A percentile compares a stretch with the other conserved stretches of the same genome.
These are phyloP conservation scores for Spathaspora gorwiae DNA, from an alignment of 805 yeast species.

Conservation along the genomic window DNA sequence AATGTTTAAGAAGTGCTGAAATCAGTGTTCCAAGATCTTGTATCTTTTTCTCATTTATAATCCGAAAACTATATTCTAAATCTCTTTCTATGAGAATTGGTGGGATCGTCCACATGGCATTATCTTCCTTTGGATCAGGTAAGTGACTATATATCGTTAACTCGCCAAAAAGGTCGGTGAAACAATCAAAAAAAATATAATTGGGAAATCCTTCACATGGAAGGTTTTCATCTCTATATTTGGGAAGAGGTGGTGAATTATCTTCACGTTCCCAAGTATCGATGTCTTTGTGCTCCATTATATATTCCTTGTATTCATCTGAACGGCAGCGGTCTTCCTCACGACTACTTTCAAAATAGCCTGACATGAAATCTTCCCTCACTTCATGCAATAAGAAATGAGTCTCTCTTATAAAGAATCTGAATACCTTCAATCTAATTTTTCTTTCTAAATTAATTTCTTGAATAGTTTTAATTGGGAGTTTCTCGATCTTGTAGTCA, in stretches of 20 bases:
- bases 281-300: too few species aligned
- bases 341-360: background rate
- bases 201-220: background rate
- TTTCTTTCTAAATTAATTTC: constrained; percentile 1
- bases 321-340: background rate
- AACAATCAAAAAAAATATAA: background rate
- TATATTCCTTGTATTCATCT: background rate
- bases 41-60: too few species aligned
- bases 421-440: constrained; percentile 1
- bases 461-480: background rate
- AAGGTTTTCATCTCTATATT: constrained; percentile 3
- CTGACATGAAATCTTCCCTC: background rate
- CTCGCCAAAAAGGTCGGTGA: background rate
- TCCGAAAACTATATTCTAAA: background rate
- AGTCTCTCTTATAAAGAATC: constrained; percentile 4
- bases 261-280: too few species aligned
- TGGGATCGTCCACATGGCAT: background rate
- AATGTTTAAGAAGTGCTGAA: background rate
- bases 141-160: too few species aligned
- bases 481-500: too few species aligned
- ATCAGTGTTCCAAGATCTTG: background rate
- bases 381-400: too few species aligned
- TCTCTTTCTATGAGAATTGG: background rate
- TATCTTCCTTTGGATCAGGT: background rate
- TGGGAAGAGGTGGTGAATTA: background rate